Percentiles rank a stretch among this genome's conserved stretches.
Conservation (phyloP, 2,329 filamentous ascomycete genomes). For the Ambrosiella cleistominuta region DNA sequence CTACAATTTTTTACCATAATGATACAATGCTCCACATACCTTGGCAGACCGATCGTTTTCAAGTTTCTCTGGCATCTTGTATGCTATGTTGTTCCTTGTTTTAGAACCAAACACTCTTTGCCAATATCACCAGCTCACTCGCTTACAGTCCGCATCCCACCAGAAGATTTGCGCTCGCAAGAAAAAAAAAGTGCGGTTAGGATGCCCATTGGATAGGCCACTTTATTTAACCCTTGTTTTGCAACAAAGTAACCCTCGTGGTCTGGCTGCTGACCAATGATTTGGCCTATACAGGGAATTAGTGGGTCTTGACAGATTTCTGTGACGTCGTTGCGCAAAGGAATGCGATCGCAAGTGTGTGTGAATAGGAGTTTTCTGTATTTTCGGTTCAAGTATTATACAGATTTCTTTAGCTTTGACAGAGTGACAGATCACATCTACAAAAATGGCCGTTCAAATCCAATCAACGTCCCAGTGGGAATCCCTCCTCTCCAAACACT, state of each 20-base stretch:
- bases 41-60: constrained; percentile 10
- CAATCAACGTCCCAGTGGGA: constrained; percentile 54
- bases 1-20: no score
- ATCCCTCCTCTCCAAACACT: constrained; percentile 51
- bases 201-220: constrained; percentile 14
- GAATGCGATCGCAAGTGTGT: neutral
- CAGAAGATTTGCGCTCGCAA: constrained; percentile 8
- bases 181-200: constrained; percentile 12
- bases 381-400: no score
- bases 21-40: neutral
- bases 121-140: neutral
- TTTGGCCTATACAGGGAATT: neutral
- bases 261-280: neutral
- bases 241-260: neutral
- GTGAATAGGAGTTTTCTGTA: no score
- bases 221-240: constrained; percentile 13
- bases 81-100: neutral
- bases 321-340: constrained; percentile 5
- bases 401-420: no score
- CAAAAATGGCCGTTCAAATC: constrained; percentile 37
- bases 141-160: neutral
- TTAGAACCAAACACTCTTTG: neutral
- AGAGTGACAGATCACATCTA: neutral
- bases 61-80: constrained; percentile 6
- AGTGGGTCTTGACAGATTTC: constrained; percentile 5